These are phyloP conservation scores for Stagonosporopsis cucurbitacearum DNA, from an alignment of 2,329 filamentous ascomycete species.

Conservation along the genomic window DNA sequence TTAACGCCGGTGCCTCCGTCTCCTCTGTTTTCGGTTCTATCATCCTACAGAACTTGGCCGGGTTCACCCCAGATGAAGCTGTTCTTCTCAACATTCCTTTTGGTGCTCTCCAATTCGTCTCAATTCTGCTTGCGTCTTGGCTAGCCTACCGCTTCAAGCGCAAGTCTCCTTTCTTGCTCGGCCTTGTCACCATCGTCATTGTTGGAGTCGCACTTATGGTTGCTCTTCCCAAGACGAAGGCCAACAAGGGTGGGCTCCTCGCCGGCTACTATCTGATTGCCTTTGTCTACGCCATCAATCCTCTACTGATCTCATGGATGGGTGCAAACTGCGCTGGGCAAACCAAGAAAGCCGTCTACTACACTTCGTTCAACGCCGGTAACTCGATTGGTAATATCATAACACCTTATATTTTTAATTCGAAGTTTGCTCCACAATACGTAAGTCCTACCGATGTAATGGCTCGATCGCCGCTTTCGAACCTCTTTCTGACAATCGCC, in stretches of 20 bases:
- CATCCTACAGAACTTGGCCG: slow-evolving; percentile 62
- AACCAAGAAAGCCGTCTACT: slow-evolving; percentile 70
- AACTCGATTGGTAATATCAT: slow-evolving; percentile 68
- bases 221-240: slow-evolving; percentile 50
- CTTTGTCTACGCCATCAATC: slow-evolving; percentile 71
- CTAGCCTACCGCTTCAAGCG: slow-evolving; percentile 67
- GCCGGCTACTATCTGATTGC: slow-evolving; percentile 70
- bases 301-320: slow-evolving; percentile 72
- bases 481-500: too few relatives aligned
- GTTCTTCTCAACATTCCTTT: slow-evolving; percentile 63
- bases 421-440: slow-evolving; percentile 32
- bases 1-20: slow-evolving; percentile 52
- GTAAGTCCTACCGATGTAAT: slow-evolving; percentile 9
- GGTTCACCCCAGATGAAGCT: slow-evolving; percentile 66
- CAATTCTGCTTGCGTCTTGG: slow-evolving; percentile 54
- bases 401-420: slow-evolving; percentile 32
- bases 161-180: slow-evolving; percentile 58
- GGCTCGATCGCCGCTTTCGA: too few relatives aligned
- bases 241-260: slow-evolving; percentile 58
- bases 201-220: slow-evolving; percentile 66
- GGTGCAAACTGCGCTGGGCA: slow-evolving; percentile 71
- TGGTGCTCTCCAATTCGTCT: slow-evolving; percentile 48
- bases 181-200: slow-evolving; percentile 61
- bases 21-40: slow-evolving; percentile 66
- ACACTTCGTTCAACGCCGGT: slow-evolving; percentile 69